Percentiles rank a stretch among this genome's conserved stretches.
Conservation (phyloP, 2,329 filamentous ascomycete genomes). For the Dactylellina drechsleri region DNA sequence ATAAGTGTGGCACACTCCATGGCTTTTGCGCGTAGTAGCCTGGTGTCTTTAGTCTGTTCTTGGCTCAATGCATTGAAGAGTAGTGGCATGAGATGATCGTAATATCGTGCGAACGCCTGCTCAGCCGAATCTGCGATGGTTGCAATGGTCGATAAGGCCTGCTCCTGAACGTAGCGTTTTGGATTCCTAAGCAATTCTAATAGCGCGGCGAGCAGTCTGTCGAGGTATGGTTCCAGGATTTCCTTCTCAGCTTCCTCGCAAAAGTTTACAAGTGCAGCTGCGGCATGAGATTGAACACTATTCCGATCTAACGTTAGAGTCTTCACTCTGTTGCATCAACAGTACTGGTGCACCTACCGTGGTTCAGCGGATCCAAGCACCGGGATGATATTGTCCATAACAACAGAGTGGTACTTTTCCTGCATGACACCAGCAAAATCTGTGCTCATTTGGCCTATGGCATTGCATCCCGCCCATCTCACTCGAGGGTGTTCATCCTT, state of each 20-base stretch:
- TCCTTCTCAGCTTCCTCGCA: conserved; percentile 97
- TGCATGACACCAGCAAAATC: conserved; percentile 99
- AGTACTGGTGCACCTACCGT: conserved; percentile 52
- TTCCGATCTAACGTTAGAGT: background rate
- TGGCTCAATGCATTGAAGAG: conserved; percentile 88
- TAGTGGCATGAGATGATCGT: conserved; percentile 93
- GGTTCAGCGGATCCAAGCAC: conserved; percentile 90
- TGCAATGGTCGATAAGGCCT: conserved; percentile 95
- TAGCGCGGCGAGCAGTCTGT: conserved; percentile 83
- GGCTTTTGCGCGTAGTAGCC: conserved; percentile 90
- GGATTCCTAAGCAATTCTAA: conserved; percentile 88
- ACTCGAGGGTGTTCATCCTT: conserved; percentile 92
- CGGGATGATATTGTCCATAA: conserved; percentile 90
- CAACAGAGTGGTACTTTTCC: conserved; percentile 87
- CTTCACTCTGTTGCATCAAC: too few relatives aligned
- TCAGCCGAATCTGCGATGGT: conserved; percentile 99
- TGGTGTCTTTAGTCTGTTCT: conserved; percentile 86
- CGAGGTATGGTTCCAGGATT: conserved; percentile 90
- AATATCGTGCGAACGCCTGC: conserved; percentile 92
- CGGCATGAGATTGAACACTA: conserved; percentile 94
- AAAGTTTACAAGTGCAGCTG: conserved; percentile 98
- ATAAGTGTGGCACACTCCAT: conserved; percentile 99
- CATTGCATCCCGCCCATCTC: conserved; percentile 96
- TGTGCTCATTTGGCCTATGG: conserved; percentile 99
- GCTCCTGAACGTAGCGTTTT: conserved; percentile 96